Base-by-base conservation (phyloP, 257 asterid species). In the Solanum chmielewskii region DNA sequence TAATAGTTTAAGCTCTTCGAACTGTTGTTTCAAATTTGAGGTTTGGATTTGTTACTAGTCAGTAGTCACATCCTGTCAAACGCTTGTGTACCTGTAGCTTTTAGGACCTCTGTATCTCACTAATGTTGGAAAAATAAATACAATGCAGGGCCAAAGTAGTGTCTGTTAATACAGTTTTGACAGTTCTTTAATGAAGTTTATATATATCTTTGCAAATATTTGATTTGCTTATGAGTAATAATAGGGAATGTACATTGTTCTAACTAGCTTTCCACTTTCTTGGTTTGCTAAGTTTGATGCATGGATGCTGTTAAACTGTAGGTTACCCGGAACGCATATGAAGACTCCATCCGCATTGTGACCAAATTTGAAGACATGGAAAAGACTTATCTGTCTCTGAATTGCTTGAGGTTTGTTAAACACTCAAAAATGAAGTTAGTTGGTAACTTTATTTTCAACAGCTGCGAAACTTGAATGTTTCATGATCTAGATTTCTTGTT, bases 361-460 rank as follows among this genome's bases (percentile, higher is more conserved):
- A 92, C 99, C 25, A 94, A 88, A 77, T 97, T 97, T 83, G 90
- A 94, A 1, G 99, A 94, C 87, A 93, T 97, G 98, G 99, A 95
- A 91, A 90, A 80, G 90, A 89, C 93, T 15, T 97, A 90, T 77
- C 75, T 93, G 83, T 91, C 99, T 25, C 88, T 88, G 91, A 95
- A 95, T 84, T 88, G 91, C 77, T 87, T 95, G 93, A 97, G 98
- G 99, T 97, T 84, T 76, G 94, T 90, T 86, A 85, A 70, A n/a
- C 68, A 29, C 85, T 47, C 44, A 29, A 47, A 73, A 45, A 1
- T 49, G 42, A 49, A 47, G 12, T 27, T 80, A 18, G 29, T 47
- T 47, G 25, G 6, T 27, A 49, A 47, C 44, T 80, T 80, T 80
- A 80, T 15, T 29, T 18, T 80, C 44, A 68, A 80, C 85, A 29